Percentiles rank a stretch among this genome's conserved stretches.
phyloP scores from a whole-genome alignment of 495 filamentous ascomycete genomes.

The Cladorrhinum samala region DNA sequence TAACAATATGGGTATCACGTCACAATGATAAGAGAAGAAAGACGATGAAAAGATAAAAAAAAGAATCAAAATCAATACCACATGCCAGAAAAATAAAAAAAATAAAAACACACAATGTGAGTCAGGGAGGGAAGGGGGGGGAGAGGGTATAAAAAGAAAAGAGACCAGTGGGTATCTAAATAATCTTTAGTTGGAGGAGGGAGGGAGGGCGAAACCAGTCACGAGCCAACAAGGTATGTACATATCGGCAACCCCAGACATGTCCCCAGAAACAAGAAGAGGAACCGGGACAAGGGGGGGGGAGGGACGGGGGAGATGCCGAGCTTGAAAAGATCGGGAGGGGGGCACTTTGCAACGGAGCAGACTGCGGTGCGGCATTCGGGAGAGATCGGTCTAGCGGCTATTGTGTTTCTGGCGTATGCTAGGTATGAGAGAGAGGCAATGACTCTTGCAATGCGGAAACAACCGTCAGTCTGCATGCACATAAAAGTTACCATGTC shows the following conservation, averaged over 20 bases:
- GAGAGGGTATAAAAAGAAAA: too few species aligned
- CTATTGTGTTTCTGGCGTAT: conserved; percentile 13
- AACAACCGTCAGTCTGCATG: too few species aligned
- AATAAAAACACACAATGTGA: background rate
- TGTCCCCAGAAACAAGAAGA: background rate
- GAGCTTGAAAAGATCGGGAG: conserved; percentile 8
- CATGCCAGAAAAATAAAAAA: background rate
- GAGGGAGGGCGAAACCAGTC: too few species aligned
- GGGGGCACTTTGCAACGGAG: background rate
- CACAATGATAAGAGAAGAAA: background rate
- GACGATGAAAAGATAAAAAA: conserved; percentile 16
- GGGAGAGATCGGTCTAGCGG: conserved; percentile 31
- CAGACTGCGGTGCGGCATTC: conserved; percentile 9
- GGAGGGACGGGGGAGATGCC: background rate
- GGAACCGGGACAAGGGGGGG: conserved; percentile 1
- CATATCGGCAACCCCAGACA: too few species aligned
- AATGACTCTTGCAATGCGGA: background rate
- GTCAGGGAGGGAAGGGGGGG: too few species aligned
- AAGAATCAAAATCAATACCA: conserved; percentile 6
- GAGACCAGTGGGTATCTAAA: background rate
- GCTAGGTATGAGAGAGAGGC: too few species aligned
- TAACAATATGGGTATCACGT: background rate
- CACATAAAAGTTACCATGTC: too few species aligned
- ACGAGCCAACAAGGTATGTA: conserved; percentile 1
- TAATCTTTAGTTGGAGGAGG: too few species aligned